Evolutionary conservation across 2,329 filamentous ascomycete species (phyloP).

Genomic region (Aspergillus texensis): DNA sequence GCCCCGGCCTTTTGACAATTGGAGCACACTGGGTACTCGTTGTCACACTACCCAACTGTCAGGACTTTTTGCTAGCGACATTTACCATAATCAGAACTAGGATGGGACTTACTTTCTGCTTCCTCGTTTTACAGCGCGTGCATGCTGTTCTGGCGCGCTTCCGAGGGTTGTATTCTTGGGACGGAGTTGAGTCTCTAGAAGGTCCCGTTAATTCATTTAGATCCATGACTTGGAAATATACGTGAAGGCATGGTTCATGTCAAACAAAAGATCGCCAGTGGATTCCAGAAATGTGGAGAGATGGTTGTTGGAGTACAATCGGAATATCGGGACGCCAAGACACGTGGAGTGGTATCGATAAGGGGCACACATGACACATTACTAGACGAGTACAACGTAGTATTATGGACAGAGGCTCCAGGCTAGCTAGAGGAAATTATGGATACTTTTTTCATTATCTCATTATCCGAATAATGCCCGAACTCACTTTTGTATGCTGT

Average conservation of each 20-base stretch:
- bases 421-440: too few species aligned
- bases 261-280: not conserved
- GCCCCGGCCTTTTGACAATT: constrained; percentile 48
- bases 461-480: not conserved
- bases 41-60: constrained; percentile 42
- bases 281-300: not conserved
- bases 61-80: not conserved
- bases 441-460: not conserved
- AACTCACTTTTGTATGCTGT: not conserved
- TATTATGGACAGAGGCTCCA: too few species aligned
- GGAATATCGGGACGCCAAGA: constrained; percentile 2
- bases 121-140: constrained; percentile 50
- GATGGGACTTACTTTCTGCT: constrained; percentile 43
- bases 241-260: constrained; percentile 3
- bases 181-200: constrained; percentile 26
- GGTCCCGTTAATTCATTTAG: constrained; percentile 24
- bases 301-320: constrained; percentile 2
- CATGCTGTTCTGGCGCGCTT: constrained; percentile 51
- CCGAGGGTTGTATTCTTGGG: constrained; percentile 43
- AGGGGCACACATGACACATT: not conserved
- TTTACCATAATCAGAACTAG: not conserved
- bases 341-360: constrained; percentile 7
- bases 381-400: not conserved
- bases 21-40: constrained; percentile 48
- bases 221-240: constrained; percentile 17